Percentiles rank a stretch among this genome's conserved stretches.
Evolutionary conservation across 78 protist species (phyloP).

Genomic region (Bigelowiella natans): DNA sequence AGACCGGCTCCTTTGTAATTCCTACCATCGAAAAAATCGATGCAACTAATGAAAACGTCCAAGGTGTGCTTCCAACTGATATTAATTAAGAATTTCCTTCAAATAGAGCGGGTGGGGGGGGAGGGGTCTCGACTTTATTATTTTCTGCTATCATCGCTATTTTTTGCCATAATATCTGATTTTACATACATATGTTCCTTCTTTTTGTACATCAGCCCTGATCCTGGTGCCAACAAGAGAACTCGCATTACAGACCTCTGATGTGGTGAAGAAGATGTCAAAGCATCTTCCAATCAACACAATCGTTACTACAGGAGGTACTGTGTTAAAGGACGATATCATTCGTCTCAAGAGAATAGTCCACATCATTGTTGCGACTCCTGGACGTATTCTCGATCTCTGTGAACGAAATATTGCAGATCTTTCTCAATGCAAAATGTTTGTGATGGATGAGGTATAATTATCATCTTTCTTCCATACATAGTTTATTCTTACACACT

Average conservation of each 20-base stretch:
- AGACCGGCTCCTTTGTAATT: slow-evolving; percentile 87
- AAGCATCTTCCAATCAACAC: slow-evolving; percentile 71
- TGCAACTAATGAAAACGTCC: slow-evolving; percentile 46
- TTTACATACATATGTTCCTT: background rate
- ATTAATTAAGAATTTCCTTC: too few relatives aligned
- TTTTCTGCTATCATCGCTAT: background rate
- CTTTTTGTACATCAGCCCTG: slow-evolving; percentile 2
- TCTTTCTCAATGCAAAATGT: slow-evolving; percentile 39
- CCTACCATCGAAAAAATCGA: slow-evolving; percentile 81
- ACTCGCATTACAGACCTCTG: slow-evolving; percentile 88
- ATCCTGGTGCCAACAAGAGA: slow-evolving; percentile 95
- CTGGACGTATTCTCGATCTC: slow-evolving; percentile 85
- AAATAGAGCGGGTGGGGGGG: too few relatives aligned
- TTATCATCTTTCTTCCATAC: too few relatives aligned
- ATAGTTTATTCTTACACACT: too few relatives aligned
- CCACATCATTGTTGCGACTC: slow-evolving; percentile 90
- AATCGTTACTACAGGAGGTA: slow-evolving; percentile 91
- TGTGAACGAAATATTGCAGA: slow-evolving; percentile 54
- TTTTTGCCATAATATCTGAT: slow-evolving; percentile 25
- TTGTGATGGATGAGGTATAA: slow-evolving; percentile 85
- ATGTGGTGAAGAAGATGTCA: slow-evolving; percentile 77
- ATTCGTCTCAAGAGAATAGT: slow-evolving; percentile 59
- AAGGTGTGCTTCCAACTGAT: too few relatives aligned
- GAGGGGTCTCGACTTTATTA: background rate
- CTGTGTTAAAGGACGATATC: slow-evolving; percentile 72